Base-by-base conservation (phyloP, 208 protist species). In the Endotrypanum monterogeii region DNA sequence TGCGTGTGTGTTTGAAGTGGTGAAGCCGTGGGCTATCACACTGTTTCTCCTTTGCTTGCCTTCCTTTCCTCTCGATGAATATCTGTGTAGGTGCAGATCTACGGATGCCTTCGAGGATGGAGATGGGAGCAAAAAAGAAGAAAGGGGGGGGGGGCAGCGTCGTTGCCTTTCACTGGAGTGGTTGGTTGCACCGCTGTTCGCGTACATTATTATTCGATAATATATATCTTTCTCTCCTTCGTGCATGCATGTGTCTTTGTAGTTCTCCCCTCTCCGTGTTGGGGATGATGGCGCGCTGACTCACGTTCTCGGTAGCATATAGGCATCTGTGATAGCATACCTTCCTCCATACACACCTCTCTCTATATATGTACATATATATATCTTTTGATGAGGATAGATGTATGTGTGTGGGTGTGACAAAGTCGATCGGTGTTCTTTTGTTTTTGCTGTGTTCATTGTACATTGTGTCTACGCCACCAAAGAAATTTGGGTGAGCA, bases 211-310 rank as follows among this genome's bases (percentile, higher is more conserved):
- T 23, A 12, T 50, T 39, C 44, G 20, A 1, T 67, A 28, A 37
- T 67, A 14, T 46, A 30, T 67, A 37, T 71, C 1, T 18, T 41
- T 20, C n/a, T 9, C 16, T 5, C 48, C 70, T 28, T 50, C n/a
- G 72, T 70, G 12, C 23, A 18, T 37, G 5, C 52, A 25, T 65
- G 20, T 30, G 23, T 44, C 32, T 25, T 25, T 5, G 50, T 57
- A 50, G 69, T 56, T 55, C 25, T 71, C 57, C 68, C 25, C 55
- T 51, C 75, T 71, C n/a, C n/a, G n/a, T n/a, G n/a, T 77, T 54
- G 44, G 8, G 44, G 44, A 14, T 48, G 44, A 48, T 5, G 12
- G 44, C 44, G 44, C 44, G 12, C 44, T 48, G 8, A 48, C 44
- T 48, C 44, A 48, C 3, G 14, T n/a, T 32, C 5, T n/a, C 9